Conservation (phyloP, 2,329 filamentous ascomycete genomes). For the Lecanicillium sp. region DNA sequence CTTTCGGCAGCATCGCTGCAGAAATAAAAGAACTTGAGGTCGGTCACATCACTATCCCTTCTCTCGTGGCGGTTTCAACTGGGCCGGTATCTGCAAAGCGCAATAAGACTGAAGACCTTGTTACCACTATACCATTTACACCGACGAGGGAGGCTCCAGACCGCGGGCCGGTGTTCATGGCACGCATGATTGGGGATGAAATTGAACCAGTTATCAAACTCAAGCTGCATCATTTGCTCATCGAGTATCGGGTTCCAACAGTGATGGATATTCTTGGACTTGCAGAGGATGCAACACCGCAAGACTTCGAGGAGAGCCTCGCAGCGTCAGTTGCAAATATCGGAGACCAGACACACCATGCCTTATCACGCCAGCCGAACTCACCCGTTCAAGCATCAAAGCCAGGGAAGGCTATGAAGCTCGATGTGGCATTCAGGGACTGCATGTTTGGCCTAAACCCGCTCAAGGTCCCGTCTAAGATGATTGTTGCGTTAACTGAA, state of each 20-base stretch:
- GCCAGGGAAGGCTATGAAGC: constrained; percentile 47
- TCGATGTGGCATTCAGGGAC: constrained; percentile 72
- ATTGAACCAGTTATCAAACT: constrained; percentile 86
- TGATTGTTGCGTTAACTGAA: constrained; percentile 70
- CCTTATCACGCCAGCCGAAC: constrained; percentile 24
- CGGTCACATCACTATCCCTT: constrained; percentile 77
- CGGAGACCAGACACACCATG: constrained; percentile 52
- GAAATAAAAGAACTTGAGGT: constrained; percentile 57
- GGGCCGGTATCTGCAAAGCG: constrained; percentile 52
- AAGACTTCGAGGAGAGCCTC: constrained; percentile 68
- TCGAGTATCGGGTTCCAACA: constrained; percentile 85
- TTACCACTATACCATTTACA: constrained; percentile 43
- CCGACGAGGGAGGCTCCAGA: constrained; percentile 18
- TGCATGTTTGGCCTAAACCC: constrained; percentile 83
- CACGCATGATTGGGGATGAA: constrained; percentile 85
- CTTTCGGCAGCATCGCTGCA: constrained; percentile 56
- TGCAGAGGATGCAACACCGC: constrained; percentile 54
- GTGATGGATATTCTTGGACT: constrained; percentile 72
- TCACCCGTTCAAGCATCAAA: constrained; percentile 19
- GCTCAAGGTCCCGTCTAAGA: constrained; percentile 63
- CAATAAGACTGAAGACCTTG: constrained; percentile 61
- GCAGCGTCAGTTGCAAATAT: constrained; percentile 74
- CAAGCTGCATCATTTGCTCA: constrained; percentile 71
- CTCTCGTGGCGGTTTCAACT: constrained; percentile 71
- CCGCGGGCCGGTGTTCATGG: constrained; percentile 59